Percentiles rank a stretch among this genome's conserved stretches.
phyloP scores from a whole-genome alignment of 441 rosid genomes.

The Croton setiger region DNA sequence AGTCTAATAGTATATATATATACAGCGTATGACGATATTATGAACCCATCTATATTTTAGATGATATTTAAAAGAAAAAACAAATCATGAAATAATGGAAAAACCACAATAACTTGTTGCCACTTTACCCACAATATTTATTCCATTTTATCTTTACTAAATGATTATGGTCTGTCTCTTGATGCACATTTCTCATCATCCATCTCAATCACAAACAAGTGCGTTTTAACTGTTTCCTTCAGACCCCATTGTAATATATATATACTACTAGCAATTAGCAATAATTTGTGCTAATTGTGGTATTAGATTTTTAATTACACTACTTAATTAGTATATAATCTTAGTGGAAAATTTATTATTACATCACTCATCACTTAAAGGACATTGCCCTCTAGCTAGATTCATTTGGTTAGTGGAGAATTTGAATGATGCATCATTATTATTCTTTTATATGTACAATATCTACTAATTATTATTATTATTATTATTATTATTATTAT shows the following conservation, averaged over 20 bases:
- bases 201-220: not conserved
- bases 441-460: not conserved
- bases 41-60: too few relatives aligned
- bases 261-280: not conserved
- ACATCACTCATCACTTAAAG: not conserved
- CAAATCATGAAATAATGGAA: constrained; percentile 14
- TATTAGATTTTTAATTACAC: too few relatives aligned
- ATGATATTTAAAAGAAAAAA: constrained; percentile 8
- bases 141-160: constrained; percentile 16
- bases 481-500: not conserved
- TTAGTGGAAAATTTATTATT: not conserved
- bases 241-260: not conserved
- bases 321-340: not conserved
- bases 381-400: not conserved
- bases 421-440: not conserved
- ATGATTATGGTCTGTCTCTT: constrained; percentile 15
- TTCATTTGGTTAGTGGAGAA: constrained; percentile 3
- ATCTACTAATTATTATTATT: not conserved
- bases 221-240: constrained; percentile 19
- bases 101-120: constrained; percentile 20
- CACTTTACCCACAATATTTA: constrained; percentile 15
- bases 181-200: too few relatives aligned
- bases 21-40: too few relatives aligned
- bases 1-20: too few relatives aligned
- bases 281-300: not conserved